These are phyloP conservation scores for Orobanche coerulescens DNA, from an alignment of 257 asterid species.

Conservation along the genomic window DNA sequence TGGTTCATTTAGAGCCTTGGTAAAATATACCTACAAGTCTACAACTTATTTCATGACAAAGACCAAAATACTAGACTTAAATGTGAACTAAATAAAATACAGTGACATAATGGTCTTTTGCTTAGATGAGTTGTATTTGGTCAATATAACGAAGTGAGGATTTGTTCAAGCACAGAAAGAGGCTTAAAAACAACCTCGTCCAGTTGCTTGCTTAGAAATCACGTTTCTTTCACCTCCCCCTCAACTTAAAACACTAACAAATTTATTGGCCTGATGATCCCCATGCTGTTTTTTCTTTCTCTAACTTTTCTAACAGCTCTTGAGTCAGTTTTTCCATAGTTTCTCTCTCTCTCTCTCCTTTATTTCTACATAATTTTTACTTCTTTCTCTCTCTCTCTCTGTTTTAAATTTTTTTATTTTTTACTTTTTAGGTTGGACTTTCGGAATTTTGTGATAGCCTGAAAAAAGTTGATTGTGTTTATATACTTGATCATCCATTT, in stretches of 20 bases:
- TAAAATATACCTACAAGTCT: neutral
- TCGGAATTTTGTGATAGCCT: neutral
- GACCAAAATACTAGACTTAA: neutral
- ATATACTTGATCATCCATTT: neutral
- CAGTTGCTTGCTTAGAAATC: slow-evolving; percentile 44
- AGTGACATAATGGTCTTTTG: slow-evolving; percentile 19
- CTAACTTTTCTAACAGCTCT: slow-evolving; percentile 10
- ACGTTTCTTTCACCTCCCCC: slow-evolving; percentile 35
- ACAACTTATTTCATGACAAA: neutral
- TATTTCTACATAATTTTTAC: neutral
- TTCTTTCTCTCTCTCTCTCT: neutral
- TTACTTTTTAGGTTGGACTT: neutral
- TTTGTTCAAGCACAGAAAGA: slow-evolving; percentile 31
- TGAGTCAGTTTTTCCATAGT: slow-evolving; percentile 19
- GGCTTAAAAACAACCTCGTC: slow-evolving; percentile 31
- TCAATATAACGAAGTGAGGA: slow-evolving; percentile 30
- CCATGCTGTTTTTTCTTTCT: slow-evolving; percentile 21
- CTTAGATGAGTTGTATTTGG: slow-evolving; percentile 44
- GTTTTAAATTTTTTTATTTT: neutral
- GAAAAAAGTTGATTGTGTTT: slow-evolving; percentile 10
- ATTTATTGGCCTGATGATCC: slow-evolving; percentile 25
- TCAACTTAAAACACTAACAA: neutral
- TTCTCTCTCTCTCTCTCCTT: slow-evolving; percentile 6
- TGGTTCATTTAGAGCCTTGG: too few relatives aligned
- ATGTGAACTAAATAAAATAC: neutral